A percentile compares a stretch with the other conserved stretches of the same genome.
Conservation (phyloP, 257 asterid genomes). For the Jacaranda copaia region DNA sequence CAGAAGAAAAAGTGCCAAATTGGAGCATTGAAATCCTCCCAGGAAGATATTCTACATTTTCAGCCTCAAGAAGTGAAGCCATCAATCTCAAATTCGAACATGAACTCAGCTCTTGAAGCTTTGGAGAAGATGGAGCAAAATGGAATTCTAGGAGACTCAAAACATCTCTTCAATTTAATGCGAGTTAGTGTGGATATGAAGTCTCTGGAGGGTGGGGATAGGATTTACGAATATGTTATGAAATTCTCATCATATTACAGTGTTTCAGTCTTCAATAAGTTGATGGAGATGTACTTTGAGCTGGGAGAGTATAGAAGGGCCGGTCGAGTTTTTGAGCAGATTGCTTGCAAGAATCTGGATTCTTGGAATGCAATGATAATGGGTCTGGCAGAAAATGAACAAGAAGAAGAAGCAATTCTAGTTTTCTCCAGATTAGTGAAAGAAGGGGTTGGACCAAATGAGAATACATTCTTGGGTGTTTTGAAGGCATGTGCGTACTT, state of each 20-base stretch:
- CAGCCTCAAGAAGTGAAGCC: background rate
- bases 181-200: conserved; percentile 19
- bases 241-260: conserved; percentile 38
- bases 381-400: conserved; percentile 38
- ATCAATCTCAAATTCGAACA: background rate
- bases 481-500: conserved; percentile 43
- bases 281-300: conserved; percentile 41
- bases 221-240: conserved; percentile 38
- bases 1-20: conserved; percentile 12
- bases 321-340: conserved; percentile 50
- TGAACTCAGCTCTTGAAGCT: conserved; percentile 31
- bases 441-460: conserved; percentile 29
- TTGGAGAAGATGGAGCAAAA: conserved; percentile 36
- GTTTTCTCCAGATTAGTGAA: conserved; percentile 35
- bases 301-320: conserved; percentile 45
- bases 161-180: conserved; percentile 38
- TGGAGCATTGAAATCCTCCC: conserved; percentile 25
- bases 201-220: conserved; percentile 34
- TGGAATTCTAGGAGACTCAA: conserved; percentile 34
- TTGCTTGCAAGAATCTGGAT: conserved; percentile 40
- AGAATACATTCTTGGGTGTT: conserved; percentile 34
- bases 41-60: conserved; percentile 7
- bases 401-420: conserved; percentile 41
- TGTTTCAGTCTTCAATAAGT: conserved; percentile 33
- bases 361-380: conserved; percentile 47